Evolutionary conservation across 2,329 filamentous ascomycete genomes (phyloP).

Genomic region (Alternaria longipes): DNA sequence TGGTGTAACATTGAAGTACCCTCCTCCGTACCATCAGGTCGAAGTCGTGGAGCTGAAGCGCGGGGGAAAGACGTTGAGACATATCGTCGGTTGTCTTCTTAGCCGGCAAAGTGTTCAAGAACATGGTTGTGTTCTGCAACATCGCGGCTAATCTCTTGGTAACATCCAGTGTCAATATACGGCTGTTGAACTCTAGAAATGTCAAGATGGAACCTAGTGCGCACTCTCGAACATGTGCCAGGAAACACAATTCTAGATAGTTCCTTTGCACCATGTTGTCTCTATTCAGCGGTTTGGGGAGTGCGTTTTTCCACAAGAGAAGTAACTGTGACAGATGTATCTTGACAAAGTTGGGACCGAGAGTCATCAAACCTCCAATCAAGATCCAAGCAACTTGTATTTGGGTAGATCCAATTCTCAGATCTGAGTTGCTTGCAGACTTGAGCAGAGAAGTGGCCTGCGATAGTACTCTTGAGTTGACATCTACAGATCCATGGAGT

Average conservation of each 20-base stretch:
- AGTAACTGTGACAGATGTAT: slow-evolving; percentile 95
- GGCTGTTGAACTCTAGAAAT: slow-evolving; percentile 92
- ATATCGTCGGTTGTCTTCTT: slow-evolving; percentile 90
- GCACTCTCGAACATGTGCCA: slow-evolving; percentile 94
- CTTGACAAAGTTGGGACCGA: slow-evolving; percentile 98
- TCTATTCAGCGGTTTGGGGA: slow-evolving; percentile 92
- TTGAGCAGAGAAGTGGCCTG: slow-evolving; percentile 94
- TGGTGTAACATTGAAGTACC: slow-evolving; percentile 93
- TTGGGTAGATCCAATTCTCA: slow-evolving; percentile 90
- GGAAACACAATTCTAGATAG: slow-evolving; percentile 87
- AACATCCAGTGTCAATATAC: slow-evolving; percentile 90
- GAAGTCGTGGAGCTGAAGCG: slow-evolving; percentile 87
- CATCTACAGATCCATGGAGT: slow-evolving; percentile 92
- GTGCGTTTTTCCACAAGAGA: slow-evolving; percentile 94
- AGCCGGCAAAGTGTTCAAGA: slow-evolving; percentile 82
- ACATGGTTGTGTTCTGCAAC: slow-evolving; percentile 92
- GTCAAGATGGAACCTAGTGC: slow-evolving; percentile 89
- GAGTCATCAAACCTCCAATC: slow-evolving; percentile 93
- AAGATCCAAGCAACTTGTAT: slow-evolving; percentile 98
- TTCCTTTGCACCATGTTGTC: slow-evolving; percentile 88
- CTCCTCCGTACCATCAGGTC: slow-evolving; percentile 92
- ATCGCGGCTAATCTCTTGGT: slow-evolving; percentile 91
- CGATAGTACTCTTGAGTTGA: slow-evolving; percentile 88
- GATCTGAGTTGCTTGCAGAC: slow-evolving; percentile 87
- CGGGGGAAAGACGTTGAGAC: slow-evolving; percentile 81